These are phyloP conservation scores for Leishmania guyanensis DNA, from an alignment of 208 protist genomes.

Conservation along the genomic window DNA sequence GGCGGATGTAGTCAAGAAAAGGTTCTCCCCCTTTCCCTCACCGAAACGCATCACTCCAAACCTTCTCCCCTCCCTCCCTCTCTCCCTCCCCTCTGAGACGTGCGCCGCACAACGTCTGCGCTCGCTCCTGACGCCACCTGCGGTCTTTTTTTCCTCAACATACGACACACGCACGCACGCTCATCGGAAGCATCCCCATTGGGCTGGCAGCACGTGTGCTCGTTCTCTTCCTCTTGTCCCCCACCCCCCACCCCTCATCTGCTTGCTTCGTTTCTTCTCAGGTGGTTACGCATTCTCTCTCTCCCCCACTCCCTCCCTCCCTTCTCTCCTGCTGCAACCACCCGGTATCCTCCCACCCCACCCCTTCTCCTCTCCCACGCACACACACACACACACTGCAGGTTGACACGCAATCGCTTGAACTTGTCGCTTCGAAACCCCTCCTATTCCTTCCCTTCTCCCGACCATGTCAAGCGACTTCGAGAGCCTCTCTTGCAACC, in stretches of 20 bases:
- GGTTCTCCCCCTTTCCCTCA: not conserved
- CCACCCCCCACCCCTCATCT: not conserved
- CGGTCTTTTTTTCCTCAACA: too few species aligned
- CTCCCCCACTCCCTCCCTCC: not conserved
- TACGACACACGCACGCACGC: too few species aligned
- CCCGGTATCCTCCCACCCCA: not conserved
- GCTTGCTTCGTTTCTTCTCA: not conserved
- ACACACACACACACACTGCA: not conserved
- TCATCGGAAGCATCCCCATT: not conserved
- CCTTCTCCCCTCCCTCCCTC: not conserved
- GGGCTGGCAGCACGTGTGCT: not conserved
- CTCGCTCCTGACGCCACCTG: not conserved
- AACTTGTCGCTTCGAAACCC: not conserved
- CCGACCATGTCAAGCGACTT: constrained; percentile 32
- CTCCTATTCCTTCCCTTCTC: not conserved
- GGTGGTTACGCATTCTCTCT: not conserved
- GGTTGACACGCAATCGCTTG: not conserved
- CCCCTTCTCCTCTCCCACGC: not conserved
- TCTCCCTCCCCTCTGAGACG: not conserved
- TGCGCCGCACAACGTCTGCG: not conserved
- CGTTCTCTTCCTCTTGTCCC: not conserved
- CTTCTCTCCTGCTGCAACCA: not conserved
- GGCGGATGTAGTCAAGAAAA: not conserved
- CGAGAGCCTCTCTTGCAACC: constrained; percentile 28
- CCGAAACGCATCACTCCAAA: not conserved